These are phyloP conservation scores for Phytopythium montanum DNA, from an alignment of 352 stramenopile species.

Conservation along the genomic window DNA sequence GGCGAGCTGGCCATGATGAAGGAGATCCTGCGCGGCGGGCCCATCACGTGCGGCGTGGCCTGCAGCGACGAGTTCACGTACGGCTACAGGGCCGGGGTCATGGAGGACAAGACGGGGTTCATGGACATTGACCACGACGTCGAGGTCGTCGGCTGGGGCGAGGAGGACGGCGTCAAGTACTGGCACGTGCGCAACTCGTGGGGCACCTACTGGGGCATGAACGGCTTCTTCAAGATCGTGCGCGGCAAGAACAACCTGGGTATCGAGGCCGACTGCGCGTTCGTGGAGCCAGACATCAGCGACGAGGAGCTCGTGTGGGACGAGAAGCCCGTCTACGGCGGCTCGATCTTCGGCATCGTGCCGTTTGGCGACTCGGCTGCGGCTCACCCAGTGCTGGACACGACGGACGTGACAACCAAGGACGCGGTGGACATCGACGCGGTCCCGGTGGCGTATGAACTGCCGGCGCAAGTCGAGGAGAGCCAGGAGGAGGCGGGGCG, in stretches of 20 bases:
- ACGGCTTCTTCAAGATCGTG: slow-evolving; percentile 95
- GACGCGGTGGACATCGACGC: slow-evolving; percentile 20
- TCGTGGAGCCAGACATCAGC: slow-evolving; percentile 80
- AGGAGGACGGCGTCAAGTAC: slow-evolving; percentile 90
- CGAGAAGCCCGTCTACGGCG: slow-evolving; percentile 66
- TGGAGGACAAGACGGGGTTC: slow-evolving; percentile 87
- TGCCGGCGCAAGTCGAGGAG: slow-evolving; percentile 7
- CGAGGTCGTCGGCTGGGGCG: slow-evolving; percentile 91
- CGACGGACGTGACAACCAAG: slow-evolving; percentile 65
- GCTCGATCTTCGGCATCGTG: slow-evolving; percentile 76
- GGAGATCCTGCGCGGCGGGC: slow-evolving; percentile 69
- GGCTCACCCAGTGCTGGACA: slow-evolving; percentile 87
- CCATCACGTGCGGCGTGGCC: slow-evolving; percentile 93
- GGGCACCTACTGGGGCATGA: slow-evolving; percentile 95
- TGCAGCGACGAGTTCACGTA: slow-evolving; percentile 83
- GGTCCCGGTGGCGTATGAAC: slow-evolving; percentile 10
- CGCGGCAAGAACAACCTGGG: slow-evolving; percentile 91
- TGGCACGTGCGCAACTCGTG: slow-evolving; percentile 97
- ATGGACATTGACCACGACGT: slow-evolving; percentile 86
- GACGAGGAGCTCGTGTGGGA: slow-evolving; percentile 84
- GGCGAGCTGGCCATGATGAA: slow-evolving; percentile 86
- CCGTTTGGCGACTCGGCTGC: slow-evolving; percentile 72
- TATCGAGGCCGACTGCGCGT: slow-evolving; percentile 90
- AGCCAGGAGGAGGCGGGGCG: slow-evolving; percentile 6
- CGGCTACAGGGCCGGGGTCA: slow-evolving; percentile 92